Base-by-base conservation (phyloP, 2,329 filamentous ascomycete genomes). In the Zelopaecilomyces penicillatus region DNA sequence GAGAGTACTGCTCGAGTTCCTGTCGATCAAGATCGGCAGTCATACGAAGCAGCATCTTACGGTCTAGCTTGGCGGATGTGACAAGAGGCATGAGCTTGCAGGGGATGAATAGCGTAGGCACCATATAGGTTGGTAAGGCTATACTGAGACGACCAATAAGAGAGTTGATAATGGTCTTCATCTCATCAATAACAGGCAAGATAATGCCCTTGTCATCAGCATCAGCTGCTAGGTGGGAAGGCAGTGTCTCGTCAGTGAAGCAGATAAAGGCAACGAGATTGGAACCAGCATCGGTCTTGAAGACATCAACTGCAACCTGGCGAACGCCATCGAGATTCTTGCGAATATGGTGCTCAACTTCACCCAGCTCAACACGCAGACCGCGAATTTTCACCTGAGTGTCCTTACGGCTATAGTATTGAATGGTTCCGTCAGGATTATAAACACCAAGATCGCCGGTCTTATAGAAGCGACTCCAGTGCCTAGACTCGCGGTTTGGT, bases 1-100 rank as follows among this genome's bases (percentile, higher is more conserved):
- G 41, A 12, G 45, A 41, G 30, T 48, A 48, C n/a, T 32, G n/a
- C 4, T 44, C 45, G 10, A 47, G 19, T 9, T 30, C 37, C 5
- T 38, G 41, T 19, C 41, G 44, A 1, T 26, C 12, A 2, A 47
- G 32, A 2, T 41, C 36, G 6, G 37, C 34, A 4, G 37, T 39
- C 11, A 50, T 34, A 11, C 9, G 27, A 26, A 8, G 9, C n/a
- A 44, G n/a, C 6, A 12, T 10, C 11, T 44, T 1, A 11, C 36
- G 9, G 11, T 33, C 42, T 5, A 37, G 27, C 6, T 33, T 39
- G 2, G 27, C 19, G 6, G 37, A 8, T 5, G 5, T 34, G n/a
- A n/a, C 32, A 7, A 34, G 7, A 34, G 32, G 32, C n/a, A 34
- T 34, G 7, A 7, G 7, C n/a, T 7, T 7, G 7, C 8, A 8